Percentiles rank a stretch among this genome's conserved stretches.
Conservation (phyloP, 2,329 filamentous ascomycete species). For the Thelonectria discophora region DNA sequence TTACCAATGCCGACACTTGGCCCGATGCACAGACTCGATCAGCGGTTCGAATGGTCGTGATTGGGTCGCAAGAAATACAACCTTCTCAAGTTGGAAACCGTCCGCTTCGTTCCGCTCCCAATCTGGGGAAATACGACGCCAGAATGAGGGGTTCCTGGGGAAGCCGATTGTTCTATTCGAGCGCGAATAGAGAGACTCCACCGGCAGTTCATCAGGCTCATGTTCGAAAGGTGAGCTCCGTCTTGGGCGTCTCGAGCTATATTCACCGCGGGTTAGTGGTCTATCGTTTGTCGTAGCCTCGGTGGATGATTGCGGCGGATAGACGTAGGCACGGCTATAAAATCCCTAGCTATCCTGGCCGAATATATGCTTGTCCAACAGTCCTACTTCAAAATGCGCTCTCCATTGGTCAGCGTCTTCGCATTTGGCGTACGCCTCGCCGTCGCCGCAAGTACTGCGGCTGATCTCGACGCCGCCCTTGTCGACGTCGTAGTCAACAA, state of each 20-base stretch:
- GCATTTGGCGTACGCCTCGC: conserved; percentile 8
- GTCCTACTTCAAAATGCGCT: conserved; percentile 16
- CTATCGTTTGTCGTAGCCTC: not conserved
- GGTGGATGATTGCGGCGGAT: not conserved
- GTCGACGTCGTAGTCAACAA: conserved; percentile 43
- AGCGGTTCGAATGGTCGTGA: conserved; percentile 1
- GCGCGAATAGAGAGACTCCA: conserved; percentile 18
- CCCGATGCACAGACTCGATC: conserved; percentile 8
- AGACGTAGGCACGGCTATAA: not conserved
- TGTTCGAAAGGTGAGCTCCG: not conserved
- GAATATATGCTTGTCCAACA: not conserved
- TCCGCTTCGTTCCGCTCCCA: conserved; percentile 16
- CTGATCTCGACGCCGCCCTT: conserved; percentile 21
- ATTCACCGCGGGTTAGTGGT: not conserved
- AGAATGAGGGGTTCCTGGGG: conserved; percentile 9
- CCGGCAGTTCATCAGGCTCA: conserved; percentile 1
- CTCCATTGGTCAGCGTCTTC: conserved; percentile 9
- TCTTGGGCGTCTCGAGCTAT: conserved; percentile 6
- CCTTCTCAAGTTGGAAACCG: conserved; percentile 13
- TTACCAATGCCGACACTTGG: not conserved
- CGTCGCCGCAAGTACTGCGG: conserved; percentile 1
- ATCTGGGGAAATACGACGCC: conserved; percentile 22
- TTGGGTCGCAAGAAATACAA: conserved; percentile 17
- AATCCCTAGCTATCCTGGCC: not conserved
- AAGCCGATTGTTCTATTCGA: conserved; percentile 15